These are phyloP conservation scores for Misopates orontium DNA, from an alignment of 257 asterid genomes.

Conservation along the genomic window DNA sequence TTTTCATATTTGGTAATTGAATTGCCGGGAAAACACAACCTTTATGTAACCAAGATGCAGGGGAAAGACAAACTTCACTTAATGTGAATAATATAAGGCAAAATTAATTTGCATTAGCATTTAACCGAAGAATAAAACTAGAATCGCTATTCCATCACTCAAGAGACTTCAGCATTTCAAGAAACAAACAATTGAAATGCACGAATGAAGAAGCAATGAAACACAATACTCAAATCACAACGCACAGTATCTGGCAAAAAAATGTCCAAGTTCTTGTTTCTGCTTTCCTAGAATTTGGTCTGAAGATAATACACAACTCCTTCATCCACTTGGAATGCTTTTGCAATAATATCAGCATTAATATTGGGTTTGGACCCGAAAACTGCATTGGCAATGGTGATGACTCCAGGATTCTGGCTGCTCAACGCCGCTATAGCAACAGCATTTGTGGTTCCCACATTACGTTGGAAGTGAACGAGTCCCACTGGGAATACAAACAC, in stretches of 20 bases:
- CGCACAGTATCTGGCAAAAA: too few species aligned
- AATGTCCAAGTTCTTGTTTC: neutral
- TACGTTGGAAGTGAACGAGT: constrained; percentile 40
- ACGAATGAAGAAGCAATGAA: neutral
- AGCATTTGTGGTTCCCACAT: constrained; percentile 29
- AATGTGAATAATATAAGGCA: neutral
- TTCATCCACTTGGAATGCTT: constrained; percentile 44
- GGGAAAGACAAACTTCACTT: neutral
- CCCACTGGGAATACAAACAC: constrained; percentile 47
- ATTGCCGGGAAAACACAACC: neutral
- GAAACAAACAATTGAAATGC: constrained; percentile 5
- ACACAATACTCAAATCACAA: neutral
- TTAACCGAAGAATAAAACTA: constrained; percentile 12
- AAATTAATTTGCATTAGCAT: constrained; percentile 4
- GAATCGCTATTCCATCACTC: constrained; percentile 14
- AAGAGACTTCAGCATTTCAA: neutral
- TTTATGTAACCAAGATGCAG: neutral
- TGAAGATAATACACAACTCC: constrained; percentile 32
- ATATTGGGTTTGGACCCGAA: constrained; percentile 36
- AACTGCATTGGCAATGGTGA: constrained; percentile 40
- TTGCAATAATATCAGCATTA: constrained; percentile 37
- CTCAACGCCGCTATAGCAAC: constrained; percentile 44
- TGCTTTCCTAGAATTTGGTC: constrained; percentile 28
- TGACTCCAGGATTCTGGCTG: constrained; percentile 49
- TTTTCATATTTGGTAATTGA: neutral